Evolutionary conservation across 2,329 filamentous ascomycete genomes (phyloP).

Genomic region (Ophiostoma sp.): DNA sequence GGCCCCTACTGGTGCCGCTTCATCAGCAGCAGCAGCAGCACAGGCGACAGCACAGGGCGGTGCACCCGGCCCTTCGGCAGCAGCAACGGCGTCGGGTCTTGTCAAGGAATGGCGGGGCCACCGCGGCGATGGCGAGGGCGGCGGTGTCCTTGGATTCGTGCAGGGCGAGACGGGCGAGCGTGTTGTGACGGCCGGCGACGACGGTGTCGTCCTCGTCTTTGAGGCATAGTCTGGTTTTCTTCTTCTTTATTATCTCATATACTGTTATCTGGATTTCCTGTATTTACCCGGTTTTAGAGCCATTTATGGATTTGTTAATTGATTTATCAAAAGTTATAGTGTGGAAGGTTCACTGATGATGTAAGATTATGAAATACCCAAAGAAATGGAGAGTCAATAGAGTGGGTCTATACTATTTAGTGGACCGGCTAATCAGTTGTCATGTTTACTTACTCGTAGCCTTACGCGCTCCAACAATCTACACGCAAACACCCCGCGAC

Average conservation of each 20-base stretch:
- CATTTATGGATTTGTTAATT: neutral
- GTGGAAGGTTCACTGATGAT: neutral
- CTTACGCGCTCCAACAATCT: neutral
- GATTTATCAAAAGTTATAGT: neutral
- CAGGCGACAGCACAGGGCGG: neutral
- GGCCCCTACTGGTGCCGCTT: constrained; percentile 26
- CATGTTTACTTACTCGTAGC: neutral
- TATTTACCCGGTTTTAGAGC: neutral
- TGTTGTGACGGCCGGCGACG: constrained; percentile 87
- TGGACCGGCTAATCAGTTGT: neutral
- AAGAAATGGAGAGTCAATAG: neutral
- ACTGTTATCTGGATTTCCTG: neutral
- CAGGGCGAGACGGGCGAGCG: constrained; percentile 68
- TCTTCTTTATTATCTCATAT: neutral
- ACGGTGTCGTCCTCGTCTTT: constrained; percentile 65
- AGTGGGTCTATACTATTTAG: neutral
- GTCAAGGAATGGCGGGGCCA: constrained; percentile 89
- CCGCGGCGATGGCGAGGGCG: constrained; percentile 74
- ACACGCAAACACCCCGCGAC: neutral
- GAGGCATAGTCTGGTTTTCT: constrained; percentile 40
- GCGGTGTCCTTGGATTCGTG: constrained; percentile 85
- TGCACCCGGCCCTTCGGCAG: neutral
- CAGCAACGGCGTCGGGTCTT: constrained; percentile 46
- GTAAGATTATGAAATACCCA: neutral
- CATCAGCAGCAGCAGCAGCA: neutral